phyloP scores from a whole-genome alignment of 192 early-diverging fungal species.

The Coemansia sp. region DNA sequence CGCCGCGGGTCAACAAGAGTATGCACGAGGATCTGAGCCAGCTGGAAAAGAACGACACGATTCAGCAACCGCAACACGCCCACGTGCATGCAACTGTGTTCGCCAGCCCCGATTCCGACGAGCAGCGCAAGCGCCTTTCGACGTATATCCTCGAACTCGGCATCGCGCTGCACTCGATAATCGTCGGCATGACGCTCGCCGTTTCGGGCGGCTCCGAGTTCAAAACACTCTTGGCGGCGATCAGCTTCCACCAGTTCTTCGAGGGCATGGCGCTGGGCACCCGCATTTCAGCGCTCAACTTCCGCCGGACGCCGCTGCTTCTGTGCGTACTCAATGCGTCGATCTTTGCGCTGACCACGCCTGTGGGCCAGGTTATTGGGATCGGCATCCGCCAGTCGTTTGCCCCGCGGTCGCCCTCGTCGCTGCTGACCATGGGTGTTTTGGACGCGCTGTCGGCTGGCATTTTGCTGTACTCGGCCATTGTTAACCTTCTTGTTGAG shows the following conservation, averaged over 20 bases:
- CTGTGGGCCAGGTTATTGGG: slow-evolving; percentile 77
- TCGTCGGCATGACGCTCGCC: slow-evolving; percentile 70
- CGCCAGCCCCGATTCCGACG: slow-evolving; percentile 13
- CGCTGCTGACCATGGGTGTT: slow-evolving; percentile 70
- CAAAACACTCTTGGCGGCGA: slow-evolving; percentile 59
- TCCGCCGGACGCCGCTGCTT: slow-evolving; percentile 23
- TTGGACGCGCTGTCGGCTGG: slow-evolving; percentile 79
- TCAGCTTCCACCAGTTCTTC: slow-evolving; percentile 77
- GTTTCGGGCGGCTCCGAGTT: slow-evolving; percentile 58
- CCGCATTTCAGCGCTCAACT: slow-evolving; percentile 59
- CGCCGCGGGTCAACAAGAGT: neutral
- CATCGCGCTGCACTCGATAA: slow-evolving; percentile 73
- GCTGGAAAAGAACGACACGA: neutral
- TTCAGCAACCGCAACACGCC: too few species aligned
- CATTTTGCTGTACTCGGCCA: slow-evolving; percentile 76
- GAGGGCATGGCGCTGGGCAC: slow-evolving; percentile 77
- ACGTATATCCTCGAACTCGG: slow-evolving; percentile 77
- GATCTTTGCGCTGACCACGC: slow-evolving; percentile 76
- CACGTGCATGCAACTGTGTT: slow-evolving; percentile 29
- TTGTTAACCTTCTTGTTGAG: slow-evolving; percentile 69
- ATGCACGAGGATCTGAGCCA: neutral
- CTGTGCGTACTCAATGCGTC: slow-evolving; percentile 57
- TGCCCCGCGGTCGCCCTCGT: slow-evolving; percentile 51
- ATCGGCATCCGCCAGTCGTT: slow-evolving; percentile 66
- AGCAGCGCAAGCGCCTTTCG: slow-evolving; percentile 44